Percentiles rank a stretch among this genome's conserved stretches.
Evolutionary conservation across 192 early-diverging fungal species (phyloP).

Genomic region (Rhizophagus sp.): DNA sequence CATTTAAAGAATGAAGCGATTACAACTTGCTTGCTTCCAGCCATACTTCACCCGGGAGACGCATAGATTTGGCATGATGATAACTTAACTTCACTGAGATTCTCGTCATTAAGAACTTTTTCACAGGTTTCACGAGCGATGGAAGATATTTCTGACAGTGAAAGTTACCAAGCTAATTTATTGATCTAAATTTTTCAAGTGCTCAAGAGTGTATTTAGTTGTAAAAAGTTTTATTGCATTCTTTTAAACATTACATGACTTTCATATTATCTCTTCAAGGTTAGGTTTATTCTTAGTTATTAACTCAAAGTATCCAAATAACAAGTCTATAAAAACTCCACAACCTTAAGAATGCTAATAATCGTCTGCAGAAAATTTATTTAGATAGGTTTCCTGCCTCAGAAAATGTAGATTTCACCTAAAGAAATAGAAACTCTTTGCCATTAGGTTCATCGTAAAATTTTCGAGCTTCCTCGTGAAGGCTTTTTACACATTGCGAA

Average conservation of each 20-base stretch:
- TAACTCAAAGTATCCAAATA: too few relatives aligned
- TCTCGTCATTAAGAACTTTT: neutral
- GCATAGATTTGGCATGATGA: neutral
- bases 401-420: neutral
- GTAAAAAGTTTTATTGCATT: too few relatives aligned
- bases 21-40: neutral
- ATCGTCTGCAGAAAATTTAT: neutral
- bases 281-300: too few relatives aligned
- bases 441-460: neutral
- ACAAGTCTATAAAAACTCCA: too few relatives aligned
- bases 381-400: neutral
- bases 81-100: too few relatives aligned
- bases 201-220: neutral
- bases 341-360: neutral
- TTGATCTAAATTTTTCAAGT: neutral
- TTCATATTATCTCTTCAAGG: too few relatives aligned
- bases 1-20: too few relatives aligned
- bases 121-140: neutral
- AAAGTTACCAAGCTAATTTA: constrained; percentile 1
- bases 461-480: neutral
- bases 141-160: neutral
- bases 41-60: neutral
- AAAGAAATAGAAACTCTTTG: neutral
- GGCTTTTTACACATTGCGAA: neutral
- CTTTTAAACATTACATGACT: too few relatives aligned